Conservation (phyloP, 2,329 filamentous ascomycete species). For the Trichoderma hamatum region DNA sequence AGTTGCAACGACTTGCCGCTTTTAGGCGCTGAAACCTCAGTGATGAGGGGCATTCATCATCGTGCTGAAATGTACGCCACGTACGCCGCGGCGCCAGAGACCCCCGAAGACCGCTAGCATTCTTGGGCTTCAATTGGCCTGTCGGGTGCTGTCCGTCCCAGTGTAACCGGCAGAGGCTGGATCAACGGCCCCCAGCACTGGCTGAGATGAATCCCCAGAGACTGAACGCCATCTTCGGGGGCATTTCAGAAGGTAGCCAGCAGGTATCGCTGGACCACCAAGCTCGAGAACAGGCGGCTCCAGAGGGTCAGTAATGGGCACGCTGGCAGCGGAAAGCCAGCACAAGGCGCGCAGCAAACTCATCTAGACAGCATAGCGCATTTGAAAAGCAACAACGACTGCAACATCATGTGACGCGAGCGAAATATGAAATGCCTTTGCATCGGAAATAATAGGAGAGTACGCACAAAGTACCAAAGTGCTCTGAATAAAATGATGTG, state of each 20-base stretch:
- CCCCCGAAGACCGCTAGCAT: constrained; percentile 23
- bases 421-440: neutral
- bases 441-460: constrained; percentile 12
- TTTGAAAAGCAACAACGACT: neutral
- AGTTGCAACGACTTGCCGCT: constrained; percentile 21
- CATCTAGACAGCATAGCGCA: neutral
- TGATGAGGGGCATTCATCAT: constrained; percentile 27
- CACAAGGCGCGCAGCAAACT: neutral
- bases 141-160: constrained; percentile 16
- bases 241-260: constrained; percentile 18
- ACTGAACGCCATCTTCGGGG: constrained; percentile 2
- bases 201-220: constrained; percentile 8
- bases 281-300: constrained; percentile 29
- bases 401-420: neutral
- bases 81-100: constrained; percentile 18
- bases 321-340: constrained; percentile 5
- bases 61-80: constrained; percentile 34
- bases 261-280: constrained; percentile 37
- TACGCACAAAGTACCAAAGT: constrained; percentile 19
- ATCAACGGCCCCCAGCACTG: neutral
- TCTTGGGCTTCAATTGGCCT: constrained; percentile 25
- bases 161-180: constrained; percentile 20
- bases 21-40: constrained; percentile 28
- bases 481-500: neutral
- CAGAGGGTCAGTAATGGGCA: neutral